These are phyloP conservation scores for Saccharum spontaneum DNA, from an alignment of 176 grass and related monocot genomes.

Conservation along the genomic window DNA sequence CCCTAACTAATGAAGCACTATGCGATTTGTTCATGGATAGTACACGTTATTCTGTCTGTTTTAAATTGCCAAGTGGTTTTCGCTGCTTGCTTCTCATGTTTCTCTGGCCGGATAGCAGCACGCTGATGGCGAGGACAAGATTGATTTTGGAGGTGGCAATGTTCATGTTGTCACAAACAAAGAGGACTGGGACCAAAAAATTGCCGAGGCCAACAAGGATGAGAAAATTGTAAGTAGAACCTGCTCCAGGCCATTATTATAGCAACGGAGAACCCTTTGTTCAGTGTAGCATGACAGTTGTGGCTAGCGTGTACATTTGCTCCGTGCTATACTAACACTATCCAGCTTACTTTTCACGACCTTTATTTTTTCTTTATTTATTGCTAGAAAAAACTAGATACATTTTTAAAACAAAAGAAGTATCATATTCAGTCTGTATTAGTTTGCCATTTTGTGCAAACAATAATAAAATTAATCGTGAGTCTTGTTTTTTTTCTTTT, in stretches of 20 bases:
- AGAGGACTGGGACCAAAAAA: constrained; percentile 78
- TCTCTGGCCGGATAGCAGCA: constrained; percentile 31
- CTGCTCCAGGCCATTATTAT: neutral
- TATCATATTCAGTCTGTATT: neutral
- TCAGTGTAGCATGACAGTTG: neutral
- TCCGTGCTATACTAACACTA: neutral
- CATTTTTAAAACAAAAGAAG: neutral
- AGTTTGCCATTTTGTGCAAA: neutral
- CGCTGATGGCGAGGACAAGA: constrained; percentile 54
- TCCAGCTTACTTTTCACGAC: neutral
- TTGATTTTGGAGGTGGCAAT: constrained; percentile 79
- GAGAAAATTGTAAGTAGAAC: constrained; percentile 72
- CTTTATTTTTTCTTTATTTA: neutral
- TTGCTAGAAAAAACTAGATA: neutral
- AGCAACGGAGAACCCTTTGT: neutral
- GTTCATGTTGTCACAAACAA: constrained; percentile 79
- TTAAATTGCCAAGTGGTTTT: neutral
- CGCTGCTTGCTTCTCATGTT: constrained; percentile 14
- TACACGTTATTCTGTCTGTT: neutral
- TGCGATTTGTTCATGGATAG: neutral
- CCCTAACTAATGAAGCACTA: neutral
- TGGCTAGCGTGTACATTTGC: neutral
- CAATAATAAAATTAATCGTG: too few relatives aligned
- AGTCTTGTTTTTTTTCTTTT: too few relatives aligned
- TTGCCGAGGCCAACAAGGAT: constrained; percentile 77